Evolutionary conservation across 169 alveolate genomes (phyloP).

Genomic region (Cryptosporidium sp.): DNA sequence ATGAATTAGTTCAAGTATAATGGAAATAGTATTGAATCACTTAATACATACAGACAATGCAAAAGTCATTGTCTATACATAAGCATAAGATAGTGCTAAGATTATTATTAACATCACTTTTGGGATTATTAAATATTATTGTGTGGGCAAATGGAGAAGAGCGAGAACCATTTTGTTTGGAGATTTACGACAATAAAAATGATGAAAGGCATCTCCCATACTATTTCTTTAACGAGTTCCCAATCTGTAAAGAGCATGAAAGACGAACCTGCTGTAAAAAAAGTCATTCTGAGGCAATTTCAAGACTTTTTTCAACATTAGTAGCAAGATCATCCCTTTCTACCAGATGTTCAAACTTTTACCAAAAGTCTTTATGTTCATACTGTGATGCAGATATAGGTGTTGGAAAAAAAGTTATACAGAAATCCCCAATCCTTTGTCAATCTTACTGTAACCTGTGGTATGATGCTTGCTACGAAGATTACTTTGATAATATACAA

Average conservation of each 20-base stretch:
- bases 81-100: not conserved
- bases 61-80: not conserved
- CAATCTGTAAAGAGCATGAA: constrained; percentile 64
- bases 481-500: constrained; percentile 55
- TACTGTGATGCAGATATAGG: constrained; percentile 70
- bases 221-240: constrained; percentile 14
- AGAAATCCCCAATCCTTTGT: constrained; percentile 48
- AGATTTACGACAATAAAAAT: constrained; percentile 6
- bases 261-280: constrained; percentile 64
- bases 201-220: constrained; percentile 42
- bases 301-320: constrained; percentile 33
- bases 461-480: constrained; percentile 37
- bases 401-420: constrained; percentile 32
- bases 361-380: constrained; percentile 43
- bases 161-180: constrained; percentile 27
- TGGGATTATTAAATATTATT: not conserved
- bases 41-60: not conserved
- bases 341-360: constrained; percentile 23
- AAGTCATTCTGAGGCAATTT: constrained; percentile 32
- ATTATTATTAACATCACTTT: not conserved
- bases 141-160: constrained; percentile 23
- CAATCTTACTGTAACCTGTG: constrained; percentile 35
- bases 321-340: constrained; percentile 52
- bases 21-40: not conserved
- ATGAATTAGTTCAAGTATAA: not conserved